Base-by-base conservation (phyloP, 129 eudicot genomes). In the Artemisia argyi region DNA sequence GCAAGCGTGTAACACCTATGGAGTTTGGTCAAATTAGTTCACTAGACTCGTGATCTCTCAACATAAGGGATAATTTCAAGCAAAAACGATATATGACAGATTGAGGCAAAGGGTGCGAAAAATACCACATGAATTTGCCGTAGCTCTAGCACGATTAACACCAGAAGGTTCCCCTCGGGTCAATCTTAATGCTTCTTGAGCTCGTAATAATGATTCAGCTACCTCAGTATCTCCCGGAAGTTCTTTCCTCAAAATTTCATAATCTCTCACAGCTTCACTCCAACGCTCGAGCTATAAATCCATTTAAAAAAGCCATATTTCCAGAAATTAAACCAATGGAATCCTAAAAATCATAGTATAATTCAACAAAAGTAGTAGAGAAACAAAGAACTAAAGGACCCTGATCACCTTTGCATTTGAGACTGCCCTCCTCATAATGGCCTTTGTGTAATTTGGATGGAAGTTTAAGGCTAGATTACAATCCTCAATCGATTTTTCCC, bases 161-260 rank as follows among this genome's bases (percentile, higher is more conserved):
- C 76, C 67, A 15, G 74, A 76, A 73, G 77, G 57, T 76, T 72
- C 79, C 81, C 78, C 85, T 16, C 78, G 81, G 39, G 69, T 65
- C 74, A 59, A 81, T 76, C 79, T 81, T 70, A 85, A 73, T 53
- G 89, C 84, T 48, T 81, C 86, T 68, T 85, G 89, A 61, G 86
- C 89, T 18, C 68, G 79, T 14, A 63, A 75, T 47, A 85, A 74
- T 55, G 85, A 81, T 72, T 85, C 86, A 15, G 84, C 84, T 74
- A 85, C 84, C 71, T 85, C 86, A 58, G 53, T 81, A 62, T 85
- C 89, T 65, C 82, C 80, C 0, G 89, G 86, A 82, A 85, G 86
- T 82, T 85, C 82, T 74, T 71, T 85, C 57, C 79, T 66, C 59
- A 85, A 65, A 32, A 85, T 72, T 65, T 85, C 89, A 67, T 85